Conservation (phyloP, 768 basidiomycete genomes). For the Hysterangium stoloniferum region DNA sequence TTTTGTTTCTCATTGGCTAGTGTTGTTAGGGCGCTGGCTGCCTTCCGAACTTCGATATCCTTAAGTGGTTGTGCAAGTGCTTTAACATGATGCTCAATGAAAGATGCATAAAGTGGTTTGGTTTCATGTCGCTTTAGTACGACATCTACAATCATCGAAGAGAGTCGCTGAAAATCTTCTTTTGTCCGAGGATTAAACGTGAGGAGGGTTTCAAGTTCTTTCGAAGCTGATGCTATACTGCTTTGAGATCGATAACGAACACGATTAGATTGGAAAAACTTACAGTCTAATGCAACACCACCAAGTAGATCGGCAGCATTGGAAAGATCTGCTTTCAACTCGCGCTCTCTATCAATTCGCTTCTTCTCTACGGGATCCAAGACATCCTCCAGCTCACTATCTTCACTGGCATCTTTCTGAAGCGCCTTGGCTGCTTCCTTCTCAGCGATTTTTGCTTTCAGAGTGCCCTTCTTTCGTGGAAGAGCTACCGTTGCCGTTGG, state of each 20-base stretch:
- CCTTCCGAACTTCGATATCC: slow-evolving; percentile 89
- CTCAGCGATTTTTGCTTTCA: slow-evolving; percentile 89
- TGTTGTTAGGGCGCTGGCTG: slow-evolving; percentile 72
- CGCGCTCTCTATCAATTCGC: slow-evolving; percentile 65
- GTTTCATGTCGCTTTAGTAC: slow-evolving; percentile 71
- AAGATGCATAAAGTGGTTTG: slow-evolving; percentile 76
- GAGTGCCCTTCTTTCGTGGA: slow-evolving; percentile 85
- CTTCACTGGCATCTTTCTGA: slow-evolving; percentile 35
- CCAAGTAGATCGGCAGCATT: slow-evolving; percentile 82
- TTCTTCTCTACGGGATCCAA: slow-evolving; percentile 71
- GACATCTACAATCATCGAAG: slow-evolving; percentile 62
- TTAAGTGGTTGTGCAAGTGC: slow-evolving; percentile 70
- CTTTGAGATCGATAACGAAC: too few relatives aligned
- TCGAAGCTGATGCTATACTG: slow-evolving; percentile 23
- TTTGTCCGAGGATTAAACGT: slow-evolving; percentile 80
- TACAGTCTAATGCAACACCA: slow-evolving; percentile 39
- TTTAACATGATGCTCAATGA: slow-evolving; percentile 78
- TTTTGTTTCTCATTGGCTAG: slow-evolving; percentile 95
- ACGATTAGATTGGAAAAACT: slow-evolving; percentile 56
- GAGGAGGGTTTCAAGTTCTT: slow-evolving; percentile 63
- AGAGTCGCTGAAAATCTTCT: slow-evolving; percentile 76
- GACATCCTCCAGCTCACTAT: slow-evolving; percentile 55
- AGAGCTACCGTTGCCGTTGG: slow-evolving; percentile 47
- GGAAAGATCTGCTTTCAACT: slow-evolving; percentile 80
- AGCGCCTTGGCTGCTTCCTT: slow-evolving; percentile 74